phyloP scores from a whole-genome alignment of 352 stramenopile species.

The Hyphochytrium catenoides region DNA sequence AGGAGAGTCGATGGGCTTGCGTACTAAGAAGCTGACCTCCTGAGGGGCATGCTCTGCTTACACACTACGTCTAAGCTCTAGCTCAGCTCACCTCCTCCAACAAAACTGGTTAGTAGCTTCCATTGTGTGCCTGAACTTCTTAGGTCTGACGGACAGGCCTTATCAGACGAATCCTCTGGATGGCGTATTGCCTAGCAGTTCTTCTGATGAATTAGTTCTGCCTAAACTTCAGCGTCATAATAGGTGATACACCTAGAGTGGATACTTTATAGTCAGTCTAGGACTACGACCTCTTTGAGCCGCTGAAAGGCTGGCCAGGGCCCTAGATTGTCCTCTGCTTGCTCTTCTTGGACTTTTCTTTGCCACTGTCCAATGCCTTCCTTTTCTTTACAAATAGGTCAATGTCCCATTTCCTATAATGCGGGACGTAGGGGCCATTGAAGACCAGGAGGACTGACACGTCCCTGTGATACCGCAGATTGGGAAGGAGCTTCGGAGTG shows the following conservation, averaged over 20 bases:
- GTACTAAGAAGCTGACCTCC: no score
- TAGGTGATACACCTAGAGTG: constrained; percentile 2
- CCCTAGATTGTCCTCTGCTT: neutral
- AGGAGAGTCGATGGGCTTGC: no score
- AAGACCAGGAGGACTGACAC: constrained; percentile 64
- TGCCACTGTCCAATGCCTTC: constrained; percentile 1
- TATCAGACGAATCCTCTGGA: no score
- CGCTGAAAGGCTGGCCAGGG: neutral
- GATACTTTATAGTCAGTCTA: constrained; percentile 1
- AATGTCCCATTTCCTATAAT: constrained; percentile 38
- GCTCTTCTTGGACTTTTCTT: neutral
- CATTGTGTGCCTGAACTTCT: no score
- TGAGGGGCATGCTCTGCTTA: no score
- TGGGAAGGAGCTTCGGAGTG: constrained; percentile 62
- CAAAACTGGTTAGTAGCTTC: no score
- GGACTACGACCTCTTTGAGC: constrained; percentile 4
- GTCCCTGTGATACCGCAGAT: constrained; percentile 48
- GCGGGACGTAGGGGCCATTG: constrained; percentile 56
- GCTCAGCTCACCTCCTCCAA: no score
- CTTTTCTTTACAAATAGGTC: constrained; percentile 17
- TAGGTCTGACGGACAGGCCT: no score
- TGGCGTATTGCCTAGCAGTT: no score
- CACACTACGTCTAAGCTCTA: no score
- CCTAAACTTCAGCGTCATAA: constrained; percentile 1
- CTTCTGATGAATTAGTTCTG: no score